These are phyloP conservation scores for Rubia tinctorum DNA, from an alignment of 305 asterid species.

Conservation along the genomic window DNA sequence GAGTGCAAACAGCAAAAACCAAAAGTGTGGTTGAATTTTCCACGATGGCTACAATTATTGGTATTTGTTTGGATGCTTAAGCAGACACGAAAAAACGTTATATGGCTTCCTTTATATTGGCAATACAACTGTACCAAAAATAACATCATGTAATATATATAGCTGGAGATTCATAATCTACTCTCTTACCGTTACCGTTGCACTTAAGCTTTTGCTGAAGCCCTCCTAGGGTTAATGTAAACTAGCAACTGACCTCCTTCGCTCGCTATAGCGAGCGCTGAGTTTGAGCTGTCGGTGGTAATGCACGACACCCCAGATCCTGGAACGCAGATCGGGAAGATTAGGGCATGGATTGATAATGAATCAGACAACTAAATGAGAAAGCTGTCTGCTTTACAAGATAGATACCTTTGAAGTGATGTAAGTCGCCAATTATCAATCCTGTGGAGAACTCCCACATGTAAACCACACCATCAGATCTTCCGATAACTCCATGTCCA, in stretches of 20 bases:
- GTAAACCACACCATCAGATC: slow-evolving; percentile 67
- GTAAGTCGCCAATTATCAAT: slow-evolving; percentile 52
- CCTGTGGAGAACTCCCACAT: slow-evolving; percentile 86
- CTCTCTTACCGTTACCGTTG: neutral
- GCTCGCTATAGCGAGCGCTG: slow-evolving; percentile 65
- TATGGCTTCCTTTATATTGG: neutral
- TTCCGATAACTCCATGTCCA: slow-evolving; percentile 81
- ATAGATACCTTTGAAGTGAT: slow-evolving; percentile 58
- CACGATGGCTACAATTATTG: neutral
- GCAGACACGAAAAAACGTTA: neutral
- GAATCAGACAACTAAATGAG: neutral
- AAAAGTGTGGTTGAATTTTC: neutral
- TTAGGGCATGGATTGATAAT: neutral
- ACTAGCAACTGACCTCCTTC: slow-evolving; percentile 57
- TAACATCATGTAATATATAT: neutral
- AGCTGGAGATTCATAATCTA: no score
- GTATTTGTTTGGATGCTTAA: no score
- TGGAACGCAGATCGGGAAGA: slow-evolving; percentile 23
- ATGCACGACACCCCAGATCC: slow-evolving; percentile 59
- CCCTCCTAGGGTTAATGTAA: slow-evolving; percentile 43
- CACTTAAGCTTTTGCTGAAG: slow-evolving; percentile 2
- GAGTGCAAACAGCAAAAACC: neutral
- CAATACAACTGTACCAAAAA: neutral
- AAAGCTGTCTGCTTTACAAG: neutral
- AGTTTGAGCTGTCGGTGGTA: slow-evolving; percentile 47